Conservation (phyloP, 441 rosid genomes). For the Populus hybrid region DNA sequence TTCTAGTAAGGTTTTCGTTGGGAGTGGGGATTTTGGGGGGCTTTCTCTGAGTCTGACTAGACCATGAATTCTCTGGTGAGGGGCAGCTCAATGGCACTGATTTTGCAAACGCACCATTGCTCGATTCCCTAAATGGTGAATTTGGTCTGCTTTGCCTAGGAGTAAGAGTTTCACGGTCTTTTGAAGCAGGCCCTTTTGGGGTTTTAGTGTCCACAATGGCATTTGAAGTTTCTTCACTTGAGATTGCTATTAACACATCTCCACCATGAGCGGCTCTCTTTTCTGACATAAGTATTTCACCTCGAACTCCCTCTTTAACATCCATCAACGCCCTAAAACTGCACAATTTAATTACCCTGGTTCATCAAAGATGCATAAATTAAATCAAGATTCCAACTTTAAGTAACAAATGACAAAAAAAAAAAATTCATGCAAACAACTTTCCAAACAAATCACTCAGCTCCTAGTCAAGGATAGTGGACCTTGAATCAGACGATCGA, state of each 20-base stretch:
- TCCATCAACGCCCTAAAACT: conserved; percentile 26
- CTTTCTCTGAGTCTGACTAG: conserved; percentile 40
- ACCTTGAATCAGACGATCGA: background rate
- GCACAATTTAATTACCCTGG: background rate
- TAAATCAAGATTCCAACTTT: background rate
- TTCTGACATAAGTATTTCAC: conserved; percentile 41
- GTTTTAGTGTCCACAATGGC: background rate
- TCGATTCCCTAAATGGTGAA: conserved; percentile 24
- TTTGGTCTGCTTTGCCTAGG: conserved; percentile 10
- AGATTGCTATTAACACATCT: conserved; percentile 46
- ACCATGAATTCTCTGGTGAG: conserved; percentile 46
- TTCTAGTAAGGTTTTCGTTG: conserved; percentile 35
- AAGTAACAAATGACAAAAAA: too few species aligned
- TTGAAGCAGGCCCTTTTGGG: conserved; percentile 25
- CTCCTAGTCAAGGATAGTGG: background rate
- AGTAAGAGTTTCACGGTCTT: conserved; percentile 12
- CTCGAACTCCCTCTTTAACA: conserved; percentile 17
- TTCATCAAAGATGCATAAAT: background rate
- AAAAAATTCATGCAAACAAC: background rate
- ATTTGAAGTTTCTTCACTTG: conserved; percentile 32
- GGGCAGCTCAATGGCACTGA: conserved; percentile 25
- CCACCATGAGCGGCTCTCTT: conserved; percentile 29
- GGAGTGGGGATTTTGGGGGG: conserved; percentile 55
- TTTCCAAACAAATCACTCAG: background rate
- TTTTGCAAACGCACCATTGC: conserved; percentile 24